Evolutionary conservation across 2,329 filamentous ascomycete genomes (phyloP).

Genomic region (Cladosporium sp.): DNA sequence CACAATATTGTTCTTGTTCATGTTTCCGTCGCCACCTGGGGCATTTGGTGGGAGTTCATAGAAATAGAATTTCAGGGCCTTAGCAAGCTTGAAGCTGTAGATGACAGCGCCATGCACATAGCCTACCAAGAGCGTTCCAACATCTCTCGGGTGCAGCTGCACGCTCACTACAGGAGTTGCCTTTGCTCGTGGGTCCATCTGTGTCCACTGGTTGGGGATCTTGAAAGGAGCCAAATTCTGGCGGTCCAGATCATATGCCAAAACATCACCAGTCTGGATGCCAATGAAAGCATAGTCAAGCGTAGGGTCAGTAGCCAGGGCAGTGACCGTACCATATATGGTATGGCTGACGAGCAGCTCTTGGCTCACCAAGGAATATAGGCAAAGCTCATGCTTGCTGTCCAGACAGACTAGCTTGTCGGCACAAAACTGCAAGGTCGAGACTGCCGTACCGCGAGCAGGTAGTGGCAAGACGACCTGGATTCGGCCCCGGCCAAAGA

Average conservation of each 20-base stretch:
- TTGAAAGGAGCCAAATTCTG: slow-evolving; percentile 71
- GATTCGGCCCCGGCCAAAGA: slow-evolving; percentile 80
- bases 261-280: slow-evolving; percentile 61
- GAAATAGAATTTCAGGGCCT: slow-evolving; percentile 71
- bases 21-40: slow-evolving; percentile 70
- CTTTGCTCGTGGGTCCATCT: slow-evolving; percentile 64
- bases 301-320: slow-evolving; percentile 77
- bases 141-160: slow-evolving; percentile 83
- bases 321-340: slow-evolving; percentile 70
- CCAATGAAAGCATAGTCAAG: slow-evolving; percentile 92
- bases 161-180: slow-evolving; percentile 68
- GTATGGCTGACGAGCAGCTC: slow-evolving; percentile 65
- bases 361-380: slow-evolving; percentile 76
- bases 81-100: slow-evolving; percentile 92
- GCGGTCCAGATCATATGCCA: slow-evolving; percentile 90
- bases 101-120: slow-evolving; percentile 83
- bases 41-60: slow-evolving; percentile 79
- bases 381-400: slow-evolving; percentile 74
- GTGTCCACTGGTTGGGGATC: slow-evolving; percentile 82
- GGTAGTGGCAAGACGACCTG: slow-evolving; percentile 68
- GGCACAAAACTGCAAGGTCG: slow-evolving; percentile 75
- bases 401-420: slow-evolving; percentile 84
- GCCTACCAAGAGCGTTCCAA: slow-evolving; percentile 86
- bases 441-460: slow-evolving; percentile 66
- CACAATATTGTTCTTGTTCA: slow-evolving; percentile 55